These are phyloP conservation scores for Lactarius sp. DNA, from an alignment of 768 basidiomycete species.

Conservation along the genomic window DNA sequence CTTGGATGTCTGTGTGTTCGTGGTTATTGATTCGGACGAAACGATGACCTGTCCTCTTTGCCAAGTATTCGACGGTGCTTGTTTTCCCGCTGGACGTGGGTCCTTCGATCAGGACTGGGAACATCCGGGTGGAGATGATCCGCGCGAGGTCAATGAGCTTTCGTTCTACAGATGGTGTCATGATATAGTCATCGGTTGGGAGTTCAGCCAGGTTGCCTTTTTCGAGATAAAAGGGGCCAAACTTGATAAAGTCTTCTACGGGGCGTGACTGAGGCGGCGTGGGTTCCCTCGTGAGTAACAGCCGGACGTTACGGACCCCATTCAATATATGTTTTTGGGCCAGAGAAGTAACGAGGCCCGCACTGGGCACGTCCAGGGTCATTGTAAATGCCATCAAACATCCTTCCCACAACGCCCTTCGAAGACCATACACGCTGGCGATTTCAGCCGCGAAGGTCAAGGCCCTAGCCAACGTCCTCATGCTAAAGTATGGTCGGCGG, in stretches of 20 bases:
- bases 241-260: slow-evolving; percentile 61
- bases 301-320: slow-evolving; percentile 73
- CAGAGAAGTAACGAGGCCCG: slow-evolving; percentile 56
- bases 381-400: slow-evolving; percentile 98
- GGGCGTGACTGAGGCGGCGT: slow-evolving; percentile 42
- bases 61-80: slow-evolving; percentile 93
- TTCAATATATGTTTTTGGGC: slow-evolving; percentile 75
- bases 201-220: slow-evolving; percentile 65
- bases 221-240: slow-evolving; percentile 89
- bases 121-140: slow-evolving; percentile 81
- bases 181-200: slow-evolving; percentile 75
- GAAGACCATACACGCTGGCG: slow-evolving; percentile 67
- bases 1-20: slow-evolving; percentile 98
- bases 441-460: slow-evolving; percentile 86
- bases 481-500: slow-evolving; percentile 90
- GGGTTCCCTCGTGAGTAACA: slow-evolving; percentile 70
- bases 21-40: slow-evolving; percentile 99
- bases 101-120: slow-evolving; percentile 95
- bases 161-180: slow-evolving; percentile 90
- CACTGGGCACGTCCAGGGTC: slow-evolving; percentile 75
- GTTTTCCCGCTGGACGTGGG: slow-evolving; percentile 98
- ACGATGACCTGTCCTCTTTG: slow-evolving; percentile 85
- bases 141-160: slow-evolving; percentile 95
- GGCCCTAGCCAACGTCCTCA: slow-evolving; percentile 90
- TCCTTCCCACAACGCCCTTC: slow-evolving; percentile 91